A percentile compares a stretch with the other conserved stretches of the same genome.
Conservation (phyloP, 2,329 filamentous ascomycete species). For the Taxawa tesnikishii region DNA sequence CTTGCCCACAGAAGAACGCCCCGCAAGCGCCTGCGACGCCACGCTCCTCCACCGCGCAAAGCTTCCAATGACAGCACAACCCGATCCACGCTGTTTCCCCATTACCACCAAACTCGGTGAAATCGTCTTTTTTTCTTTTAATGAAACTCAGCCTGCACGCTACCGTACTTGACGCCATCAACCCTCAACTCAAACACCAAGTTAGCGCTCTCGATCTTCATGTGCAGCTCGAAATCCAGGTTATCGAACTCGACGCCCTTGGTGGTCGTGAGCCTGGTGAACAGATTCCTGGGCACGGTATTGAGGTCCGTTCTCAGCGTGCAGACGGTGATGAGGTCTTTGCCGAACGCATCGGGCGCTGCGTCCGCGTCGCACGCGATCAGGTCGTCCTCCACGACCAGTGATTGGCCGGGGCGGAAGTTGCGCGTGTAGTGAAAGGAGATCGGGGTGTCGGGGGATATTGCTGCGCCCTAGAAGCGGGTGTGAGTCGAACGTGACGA, state of each 20-base stretch:
- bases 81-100: too few species aligned
- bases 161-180: constrained; percentile 64
- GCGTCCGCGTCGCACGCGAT: constrained; percentile 62
- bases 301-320: constrained; percentile 70
- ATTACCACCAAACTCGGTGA: too few species aligned
- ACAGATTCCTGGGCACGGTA: constrained; percentile 60
- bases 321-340: constrained; percentile 55
- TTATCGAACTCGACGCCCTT: constrained; percentile 73
- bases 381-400: constrained; percentile 63
- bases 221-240: constrained; percentile 70
- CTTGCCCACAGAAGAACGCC: too few species aligned
- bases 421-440: constrained; percentile 80
- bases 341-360: constrained; percentile 41
- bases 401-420: constrained; percentile 61
- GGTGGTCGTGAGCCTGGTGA: constrained; percentile 66
- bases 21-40: too few species aligned
- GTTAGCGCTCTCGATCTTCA: constrained; percentile 70
- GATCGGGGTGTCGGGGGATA: constrained; percentile 61
- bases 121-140: too few species aligned
- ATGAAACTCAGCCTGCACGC: constrained; percentile 68
- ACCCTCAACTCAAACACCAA: constrained; percentile 70
- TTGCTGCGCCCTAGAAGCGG: constrained; percentile 65
- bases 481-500: constrained; percentile 3
- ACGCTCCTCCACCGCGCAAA: too few species aligned
- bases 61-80: too few species aligned